Evolutionary conservation across 768 basidiomycete species (phyloP).

Genomic region (Mycena amicta): DNA sequence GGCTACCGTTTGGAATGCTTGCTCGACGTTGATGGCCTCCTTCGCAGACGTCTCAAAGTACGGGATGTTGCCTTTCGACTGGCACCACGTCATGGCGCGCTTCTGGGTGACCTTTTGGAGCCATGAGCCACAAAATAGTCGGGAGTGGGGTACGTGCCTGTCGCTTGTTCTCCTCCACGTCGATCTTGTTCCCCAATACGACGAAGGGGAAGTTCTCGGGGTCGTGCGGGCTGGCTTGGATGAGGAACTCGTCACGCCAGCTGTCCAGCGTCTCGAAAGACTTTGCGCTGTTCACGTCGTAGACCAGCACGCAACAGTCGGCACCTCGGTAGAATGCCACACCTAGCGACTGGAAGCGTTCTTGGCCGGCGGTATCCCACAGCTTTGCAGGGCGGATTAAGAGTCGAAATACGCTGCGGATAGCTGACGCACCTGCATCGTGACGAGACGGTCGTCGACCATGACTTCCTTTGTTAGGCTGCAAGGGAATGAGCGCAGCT

Average conservation of each 20-base stretch:
- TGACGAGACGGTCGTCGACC: slow-evolving; percentile 96
- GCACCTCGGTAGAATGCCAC: slow-evolving; percentile 99
- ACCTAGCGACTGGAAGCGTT: slow-evolving; percentile 98
- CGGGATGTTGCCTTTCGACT: slow-evolving; percentile 98
- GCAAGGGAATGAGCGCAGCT: slow-evolving; percentile 26
- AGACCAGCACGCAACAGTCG: slow-evolving; percentile 98
- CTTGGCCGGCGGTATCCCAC: slow-evolving; percentile 99
- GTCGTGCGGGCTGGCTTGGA: slow-evolving; percentile 97
- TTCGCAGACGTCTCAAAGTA: slow-evolving; percentile 99
- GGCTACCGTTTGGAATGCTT: slow-evolving; percentile 99
- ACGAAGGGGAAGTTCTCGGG: slow-evolving; percentile 99
- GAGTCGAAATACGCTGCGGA: slow-evolving; percentile 9
- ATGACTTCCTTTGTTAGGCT: slow-evolving; percentile 98
- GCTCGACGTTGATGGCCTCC: slow-evolving; percentile 99
- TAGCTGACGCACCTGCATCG: slow-evolving; percentile 82
- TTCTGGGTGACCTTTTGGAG: slow-evolving; percentile 89
- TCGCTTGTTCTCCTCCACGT: slow-evolving; percentile 97
- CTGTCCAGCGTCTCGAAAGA: slow-evolving; percentile 98
- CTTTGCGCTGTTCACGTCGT: slow-evolving; percentile 98
- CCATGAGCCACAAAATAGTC: slow-evolving; percentile 10
- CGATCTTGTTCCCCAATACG: slow-evolving; percentile 99
- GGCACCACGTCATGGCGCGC: slow-evolving; percentile 99
- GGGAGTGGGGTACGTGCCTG: slow-evolving; percentile 58
- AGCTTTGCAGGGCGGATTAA: slow-evolving; percentile 51
- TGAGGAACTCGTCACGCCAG: slow-evolving; percentile 99